These are phyloP conservation scores for Lachnellula arida DNA, from an alignment of 2,329 filamentous ascomycete species.

Conservation along the genomic window DNA sequence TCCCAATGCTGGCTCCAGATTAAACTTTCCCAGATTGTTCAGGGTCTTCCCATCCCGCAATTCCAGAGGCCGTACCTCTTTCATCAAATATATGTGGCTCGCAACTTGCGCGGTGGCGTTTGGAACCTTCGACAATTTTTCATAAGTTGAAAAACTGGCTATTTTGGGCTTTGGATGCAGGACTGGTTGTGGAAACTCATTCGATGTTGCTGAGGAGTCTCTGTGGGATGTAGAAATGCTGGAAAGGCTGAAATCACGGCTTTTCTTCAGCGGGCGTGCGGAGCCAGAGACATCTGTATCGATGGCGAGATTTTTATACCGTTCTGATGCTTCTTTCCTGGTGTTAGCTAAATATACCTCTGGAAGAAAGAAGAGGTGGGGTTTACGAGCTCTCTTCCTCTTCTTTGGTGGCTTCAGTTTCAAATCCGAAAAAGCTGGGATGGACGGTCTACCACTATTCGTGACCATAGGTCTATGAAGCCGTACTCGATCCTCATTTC, in stretches of 20 bases:
- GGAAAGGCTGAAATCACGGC: no score
- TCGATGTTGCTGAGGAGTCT: no score
- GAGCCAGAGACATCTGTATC: no score
- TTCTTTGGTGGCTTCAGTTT: background rate
- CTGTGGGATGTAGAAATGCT: no score
- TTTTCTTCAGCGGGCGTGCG: no score
- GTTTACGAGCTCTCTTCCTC: background rate
- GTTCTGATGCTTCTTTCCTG: background rate
- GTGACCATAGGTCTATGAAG: background rate
- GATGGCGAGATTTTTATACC: no score
- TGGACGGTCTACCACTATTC: background rate
- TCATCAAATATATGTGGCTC: background rate
- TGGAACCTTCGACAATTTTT: background rate
- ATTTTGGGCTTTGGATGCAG: background rate
- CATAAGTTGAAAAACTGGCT: background rate
- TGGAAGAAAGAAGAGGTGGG: background rate
- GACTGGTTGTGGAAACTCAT: no score
- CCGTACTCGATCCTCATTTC: background rate
- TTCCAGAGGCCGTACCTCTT: background rate
- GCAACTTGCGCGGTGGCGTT: background rate
- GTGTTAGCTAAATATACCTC: background rate
- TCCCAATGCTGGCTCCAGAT: background rate
- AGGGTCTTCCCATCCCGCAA: background rate
- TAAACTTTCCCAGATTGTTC: background rate
- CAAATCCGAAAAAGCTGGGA: background rate